Evolutionary conservation across 257 asterid species (phyloP), one percentile per base, ranked within the genome.

Genomic region (Solanum rostratum): DNA sequence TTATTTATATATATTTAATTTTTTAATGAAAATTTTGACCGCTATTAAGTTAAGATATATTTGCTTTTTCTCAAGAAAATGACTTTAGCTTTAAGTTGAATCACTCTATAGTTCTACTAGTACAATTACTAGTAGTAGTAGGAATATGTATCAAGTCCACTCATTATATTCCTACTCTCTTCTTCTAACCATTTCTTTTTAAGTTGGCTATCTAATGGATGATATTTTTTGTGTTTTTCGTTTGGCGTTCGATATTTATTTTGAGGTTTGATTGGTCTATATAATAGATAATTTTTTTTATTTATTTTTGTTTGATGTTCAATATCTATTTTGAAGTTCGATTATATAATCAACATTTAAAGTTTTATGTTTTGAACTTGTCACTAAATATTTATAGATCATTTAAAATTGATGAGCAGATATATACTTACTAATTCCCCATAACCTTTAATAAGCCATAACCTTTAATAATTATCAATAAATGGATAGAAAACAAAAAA

Each of bases 41-140:
- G 2, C 3, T 8, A 8, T 8, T 11, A 60, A 5, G 0, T 60
- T 12, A 10, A 20, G n/a, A 20, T 3, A 22, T 50, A 6, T 68
- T 14, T 68, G 0, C 3, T 39, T 68, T 68, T 19, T 37, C 16
- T 69, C 16, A 19, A 18, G 52, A 69, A 39, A 69, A 29, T 78
- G 19, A 50, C 46, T 4, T 49, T 24, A 24, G 16, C 15, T 22
- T 68, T 20, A 20, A 57, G 18, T 27, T 27, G 50, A 43, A 27
- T 78, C 63, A 27, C 60, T 78, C 63, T 50, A 65, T 63, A 15
- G 45, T 3, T 78, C 82, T 78, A 78, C 82, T 76, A 76, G 11
- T 76, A 50, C 16, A 46, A 1, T 33, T 7, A 76, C 22, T 45
- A 45, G 57, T 74, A 70, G 6, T 73, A 45, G 16, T 5, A 50